These are phyloP conservation scores for Lentinula raphanica DNA, from an alignment of 768 basidiomycete species.

Conservation along the genomic window DNA sequence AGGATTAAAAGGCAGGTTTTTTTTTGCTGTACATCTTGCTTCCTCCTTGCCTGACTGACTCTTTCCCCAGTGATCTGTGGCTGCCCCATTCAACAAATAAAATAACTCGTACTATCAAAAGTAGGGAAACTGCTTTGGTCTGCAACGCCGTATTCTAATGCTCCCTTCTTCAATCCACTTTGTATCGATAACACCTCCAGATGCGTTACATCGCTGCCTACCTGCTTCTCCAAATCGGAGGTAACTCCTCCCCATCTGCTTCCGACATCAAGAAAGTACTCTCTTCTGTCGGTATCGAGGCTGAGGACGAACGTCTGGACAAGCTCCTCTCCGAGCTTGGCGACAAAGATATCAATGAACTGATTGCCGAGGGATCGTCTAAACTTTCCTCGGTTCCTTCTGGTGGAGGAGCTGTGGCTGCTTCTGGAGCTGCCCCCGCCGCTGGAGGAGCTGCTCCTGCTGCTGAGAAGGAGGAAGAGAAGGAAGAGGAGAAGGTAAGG, in stretches of 20 bases:
- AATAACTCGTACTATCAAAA: conserved; percentile 14
- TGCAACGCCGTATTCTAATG: background rate
- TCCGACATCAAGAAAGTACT: conserved; percentile 87
- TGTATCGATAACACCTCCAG: conserved; percentile 22
- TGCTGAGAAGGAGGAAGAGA: conserved; percentile 85
- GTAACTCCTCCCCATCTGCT: conserved; percentile 83
- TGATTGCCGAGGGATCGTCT: conserved; percentile 88
- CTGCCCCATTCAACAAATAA: conserved; percentile 52
- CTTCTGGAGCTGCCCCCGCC: conserved; percentile 45
- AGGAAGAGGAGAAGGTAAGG: conserved; percentile 83
- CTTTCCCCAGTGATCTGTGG: conserved; percentile 77
- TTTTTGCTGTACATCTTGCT: background rate
- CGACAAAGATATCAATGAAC: conserved; percentile 84
- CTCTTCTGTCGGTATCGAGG: conserved; percentile 79
- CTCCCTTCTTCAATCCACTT: conserved; percentile 19
- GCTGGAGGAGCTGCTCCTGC: conserved; percentile 58
- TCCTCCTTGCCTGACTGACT: background rate
- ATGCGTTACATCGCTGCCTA: conserved; percentile 96
- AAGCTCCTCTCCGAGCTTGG: conserved; percentile 85
- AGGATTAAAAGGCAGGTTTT: conserved; percentile 74
- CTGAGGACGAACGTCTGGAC: conserved; percentile 74
- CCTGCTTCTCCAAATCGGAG: conserved; percentile 93
- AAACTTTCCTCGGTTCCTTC: conserved; percentile 98
- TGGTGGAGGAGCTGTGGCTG: conserved; percentile 73
- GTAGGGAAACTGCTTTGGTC: conserved; percentile 29